Base-by-base conservation (phyloP, 2,329 filamentous ascomycete species). In the Parascedosporium putredinis region DNA sequence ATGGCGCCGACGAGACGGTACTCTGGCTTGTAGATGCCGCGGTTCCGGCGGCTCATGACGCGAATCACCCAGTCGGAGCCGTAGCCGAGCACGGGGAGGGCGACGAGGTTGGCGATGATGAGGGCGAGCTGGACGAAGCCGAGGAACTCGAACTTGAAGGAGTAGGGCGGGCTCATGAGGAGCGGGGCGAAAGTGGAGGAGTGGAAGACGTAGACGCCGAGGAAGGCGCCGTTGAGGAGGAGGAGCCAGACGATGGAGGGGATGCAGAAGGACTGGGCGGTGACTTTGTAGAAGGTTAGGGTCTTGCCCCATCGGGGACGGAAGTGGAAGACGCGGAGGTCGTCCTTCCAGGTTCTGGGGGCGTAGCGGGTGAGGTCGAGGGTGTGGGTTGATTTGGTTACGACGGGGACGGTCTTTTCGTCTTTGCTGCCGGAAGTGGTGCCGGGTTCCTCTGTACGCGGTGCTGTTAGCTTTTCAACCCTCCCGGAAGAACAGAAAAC, bases 1-100 rank as follows among this genome's bases (percentile, higher is more conserved):
- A 65, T 51, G 2, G 64, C 55, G 4, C 59, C 58, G 6, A 69
- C 50, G 1, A 71, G 57, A 3, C 68, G 62, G 22, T 55, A 61
- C 51, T 71, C 68, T 2, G 68, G 63, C 54, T 70, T 64, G 52
- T 69, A 65, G n/a, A 71, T 55, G 5, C 68, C 68, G 16, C 57
- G 56, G n/a, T 64, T 66, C 2, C 64, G 59, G 22, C 57, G 53
- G 3, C 67, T 65, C 25, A 61, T 55, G 57, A 59, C 62, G 29
- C 61, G 61, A 53, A 66, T 62, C 1, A 68, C 36, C 47, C 52
- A 59, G 53, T 71, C 67, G 0, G 64, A 67, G 9, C 65, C 66
- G 23, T 62, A 56, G 0, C 68, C 68, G 0, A 70, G 59, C 0
- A 69, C 47, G 0, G 67, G 68, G 0, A 71, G 59, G 1, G 64